Base-by-base conservation (phyloP, 495 filamentous ascomycete species). In the Cladorrhinum samala region DNA sequence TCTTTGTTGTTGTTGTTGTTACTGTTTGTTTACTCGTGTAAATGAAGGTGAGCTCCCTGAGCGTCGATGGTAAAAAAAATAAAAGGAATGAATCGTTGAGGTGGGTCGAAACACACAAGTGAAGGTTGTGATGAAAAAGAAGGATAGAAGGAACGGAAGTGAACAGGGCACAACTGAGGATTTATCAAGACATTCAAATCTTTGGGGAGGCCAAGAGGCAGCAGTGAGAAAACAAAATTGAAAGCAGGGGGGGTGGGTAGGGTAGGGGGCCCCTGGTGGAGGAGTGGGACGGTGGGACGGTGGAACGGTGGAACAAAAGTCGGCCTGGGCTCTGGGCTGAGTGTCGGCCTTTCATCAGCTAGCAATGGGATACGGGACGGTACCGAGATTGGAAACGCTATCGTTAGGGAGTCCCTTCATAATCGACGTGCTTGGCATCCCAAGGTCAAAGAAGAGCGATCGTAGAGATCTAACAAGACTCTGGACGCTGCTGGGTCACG, bases 51-150 rank as follows among this genome's bases (percentile, higher is more conserved):
- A 42, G 56, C 56, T 54, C 61, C 47, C 62, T 62, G 68, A 71
- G 71, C 69, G 61, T 62, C 27, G 67, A 60, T 68, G 61, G 48
- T 63, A 56, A 66, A 73, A 66, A 48, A 65, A 72, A 69, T 63
- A 56, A 66, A 73, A 66, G 50, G 66, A 72, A 69, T 65, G 70
- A 54, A 62, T 47, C 58, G 52, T 54, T 51, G 58, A 46, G 46
- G 61, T 61, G 40, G 58, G 55, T 45, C 48, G 30, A 42, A 49
- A 36, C 27, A 20, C 46, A 54, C 36, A 54, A 38, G 49, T 40
- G 36, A 59, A 58, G 49, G 56, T 56, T 45, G 48, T 50, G 58
- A 53, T 55, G 56, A 50, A 43, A 56, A 39, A 40, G 49, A 46
- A 57, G 42, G 55, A 58, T 49, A 53, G 52, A 43, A 17, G 38